Evolutionary conservation across 768 basidiomycete genomes (phyloP).

Genomic region (Russula dissimulans): DNA sequence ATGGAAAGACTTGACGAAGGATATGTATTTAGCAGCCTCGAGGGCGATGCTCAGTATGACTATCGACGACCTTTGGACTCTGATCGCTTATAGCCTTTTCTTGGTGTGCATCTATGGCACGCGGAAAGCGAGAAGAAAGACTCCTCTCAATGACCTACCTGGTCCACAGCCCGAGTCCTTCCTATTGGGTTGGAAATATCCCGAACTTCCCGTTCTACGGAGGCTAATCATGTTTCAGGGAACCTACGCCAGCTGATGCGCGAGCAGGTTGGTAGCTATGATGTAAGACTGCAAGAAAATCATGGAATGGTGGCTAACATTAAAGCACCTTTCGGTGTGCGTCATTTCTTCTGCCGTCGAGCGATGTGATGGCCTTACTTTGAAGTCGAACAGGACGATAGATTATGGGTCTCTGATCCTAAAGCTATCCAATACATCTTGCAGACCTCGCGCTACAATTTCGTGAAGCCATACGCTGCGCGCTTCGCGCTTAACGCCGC

Average conservation of each 20-base stretch:
- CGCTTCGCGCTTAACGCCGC: conserved; percentile 13
- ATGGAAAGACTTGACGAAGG: too few species aligned
- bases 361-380: neutral
- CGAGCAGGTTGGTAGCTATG: conserved; percentile 7
- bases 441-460: conserved; percentile 13
- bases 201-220: neutral
- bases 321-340: conserved; percentile 13
- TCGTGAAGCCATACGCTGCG: conserved; percentile 15
- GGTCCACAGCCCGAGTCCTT: conserved; percentile 12
- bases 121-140: neutral
- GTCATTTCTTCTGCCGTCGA: neutral
- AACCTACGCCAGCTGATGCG: conserved; percentile 14
- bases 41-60: neutral
- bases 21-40: neutral
- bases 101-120: neutral
- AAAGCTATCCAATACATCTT: conserved; percentile 16
- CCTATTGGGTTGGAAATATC: conserved; percentile 3
- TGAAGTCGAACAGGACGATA: conserved; percentile 1
- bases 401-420: conserved; percentile 12
- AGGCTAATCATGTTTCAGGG: neutral
- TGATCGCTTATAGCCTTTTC: neutral
- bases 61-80: neutral
- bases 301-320: conserved; percentile 9
- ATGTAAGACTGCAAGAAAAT: conserved; percentile 1
- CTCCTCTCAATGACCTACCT: neutral